Base-by-base conservation (phyloP, 768 basidiomycete genomes). In the Crepidotus variabilis region DNA sequence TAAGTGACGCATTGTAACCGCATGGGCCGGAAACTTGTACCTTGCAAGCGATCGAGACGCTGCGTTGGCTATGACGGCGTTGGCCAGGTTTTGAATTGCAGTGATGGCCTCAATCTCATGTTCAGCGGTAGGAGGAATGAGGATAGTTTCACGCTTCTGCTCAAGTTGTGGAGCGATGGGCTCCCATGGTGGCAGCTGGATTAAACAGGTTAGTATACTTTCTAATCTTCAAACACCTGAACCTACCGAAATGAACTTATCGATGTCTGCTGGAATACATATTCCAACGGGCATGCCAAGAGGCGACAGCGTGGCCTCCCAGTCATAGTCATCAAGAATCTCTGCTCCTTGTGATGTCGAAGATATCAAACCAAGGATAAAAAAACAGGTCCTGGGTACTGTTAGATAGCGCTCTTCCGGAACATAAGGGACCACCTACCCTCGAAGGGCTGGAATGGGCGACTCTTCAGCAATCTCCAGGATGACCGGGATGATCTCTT, bases 61-160 rank as follows among this genome's bases (percentile, higher is more conserved):
- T 21, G 92, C 85, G 65, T 95, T 95, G 0, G 95, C 94, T 56
- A 98, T 90, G 51, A 98, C 94, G 18, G 94, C 92, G 67, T 99
- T 99, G 24, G 90, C 87, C 43, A 99, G 77, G 67, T 98, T 98
- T 63, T 94, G 89, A 50, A 99, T 91, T 3, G 92, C 91, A 3
- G 88, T 87, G 62, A 95, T 80, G 24, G 92, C 87, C 62, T 96
- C 92, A 4, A 85, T 78, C 63, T 98, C 95, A 35, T 81, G 74
- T 58, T 86, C 83, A 6, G 82, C 75, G 0, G 81, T 79, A 8
- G 90, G 85, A 3, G 88, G 84, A 56, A 84, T 73, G 24, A 95
- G 70, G 16, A 50, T 45, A 36, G 3, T 43, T 20, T 43, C 14
- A 2, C 81, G 83, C 56, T 61, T 72, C 56, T 70, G 80, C 56